Evolutionary conservation across 202 grass and related monocot species (phyloP).

Genomic region (Hordeum pubiflorum): DNA sequence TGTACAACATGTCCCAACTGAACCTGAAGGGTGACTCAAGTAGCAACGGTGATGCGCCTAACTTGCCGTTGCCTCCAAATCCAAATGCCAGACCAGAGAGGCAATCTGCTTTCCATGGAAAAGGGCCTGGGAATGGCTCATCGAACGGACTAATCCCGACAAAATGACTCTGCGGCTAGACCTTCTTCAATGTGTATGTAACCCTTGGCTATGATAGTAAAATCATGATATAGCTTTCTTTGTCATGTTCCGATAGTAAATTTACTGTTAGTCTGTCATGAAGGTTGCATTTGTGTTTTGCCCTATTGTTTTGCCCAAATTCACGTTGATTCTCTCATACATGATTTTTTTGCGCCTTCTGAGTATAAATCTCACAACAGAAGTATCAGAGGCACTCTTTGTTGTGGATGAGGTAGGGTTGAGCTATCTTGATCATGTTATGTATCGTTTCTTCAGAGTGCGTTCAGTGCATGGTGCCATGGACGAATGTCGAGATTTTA

Average conservation of each 20-base stretch:
- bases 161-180: slow-evolving; percentile 14
- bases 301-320: neutral
- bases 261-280: slow-evolving; percentile 13
- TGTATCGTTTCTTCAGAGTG: neutral
- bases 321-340: neutral
- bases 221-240: slow-evolving; percentile 20
- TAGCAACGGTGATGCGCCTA: neutral
- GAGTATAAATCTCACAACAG: neutral
- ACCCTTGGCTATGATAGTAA: slow-evolving; percentile 34
- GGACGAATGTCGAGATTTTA: neutral
- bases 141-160: slow-evolving; percentile 29
- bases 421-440: neutral
- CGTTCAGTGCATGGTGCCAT: neutral
- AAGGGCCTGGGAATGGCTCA: slow-evolving; percentile 15
- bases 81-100: slow-evolving; percentile 30
- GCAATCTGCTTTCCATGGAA: slow-evolving; percentile 64
- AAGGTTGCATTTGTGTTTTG: neutral
- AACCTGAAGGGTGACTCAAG: slow-evolving; percentile 34
- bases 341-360: neutral
- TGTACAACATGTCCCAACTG: slow-evolving; percentile 45
- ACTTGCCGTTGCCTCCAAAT: slow-evolving; percentile 24
- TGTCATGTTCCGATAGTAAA: slow-evolving; percentile 7
- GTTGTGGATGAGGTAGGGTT: neutral
- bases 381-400: neutral
- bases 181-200: slow-evolving; percentile 20